Base-by-base conservation (phyloP, 1,284 basidiomycete genomes). In the Schizophyllum amplum region DNA sequence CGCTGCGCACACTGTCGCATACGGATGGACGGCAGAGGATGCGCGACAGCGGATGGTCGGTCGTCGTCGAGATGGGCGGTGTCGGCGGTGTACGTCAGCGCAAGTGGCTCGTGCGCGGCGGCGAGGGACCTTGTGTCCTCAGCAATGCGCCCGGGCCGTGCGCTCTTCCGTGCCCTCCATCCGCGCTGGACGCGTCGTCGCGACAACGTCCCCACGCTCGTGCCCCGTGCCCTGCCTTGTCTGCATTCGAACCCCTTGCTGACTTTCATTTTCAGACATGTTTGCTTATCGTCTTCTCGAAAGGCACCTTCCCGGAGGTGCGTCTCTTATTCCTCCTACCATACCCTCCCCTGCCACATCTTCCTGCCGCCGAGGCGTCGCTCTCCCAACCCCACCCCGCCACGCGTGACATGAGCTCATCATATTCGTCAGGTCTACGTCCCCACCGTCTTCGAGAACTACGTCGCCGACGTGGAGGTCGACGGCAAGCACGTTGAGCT, bases 261-360 rank as follows among this genome's bases (percentile, higher is more conserved):
- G 51, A 52, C 47, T 25, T 51, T 58, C 54, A 54, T 59, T 59
- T 56, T 9, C 61, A 85, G 86, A 91, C 90, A 59, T 92, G 88
- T 73, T 74, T 92, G 66, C 79, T 92, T 69, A 91, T 92, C 68
- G 89, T 91, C 64, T 92, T 91, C 75, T 86, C 85, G 67, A 92
- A 94, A 79, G 92, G 92, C 67, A 92, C 90, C 62, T 96, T 96
- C 83, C 93, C 93, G 56, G 92, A 94, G 82, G 92, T 92, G 66
- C 11, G 7, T 42, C 55, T 58, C 54, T 61, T 55, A 51, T 62
- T 60, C 54, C 54, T 56, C 52, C 52, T 48, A 56, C 52, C 3
- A 2, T 17, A 9, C 33, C 17, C 33, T 42, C 53, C 59, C 24
- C 51, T 46, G 54, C 20, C 27, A n/a, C 56, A 57, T 33, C 54